Conservation (phyloP, 352 stramenopile species). For the Globisporangium lucens region DNA sequence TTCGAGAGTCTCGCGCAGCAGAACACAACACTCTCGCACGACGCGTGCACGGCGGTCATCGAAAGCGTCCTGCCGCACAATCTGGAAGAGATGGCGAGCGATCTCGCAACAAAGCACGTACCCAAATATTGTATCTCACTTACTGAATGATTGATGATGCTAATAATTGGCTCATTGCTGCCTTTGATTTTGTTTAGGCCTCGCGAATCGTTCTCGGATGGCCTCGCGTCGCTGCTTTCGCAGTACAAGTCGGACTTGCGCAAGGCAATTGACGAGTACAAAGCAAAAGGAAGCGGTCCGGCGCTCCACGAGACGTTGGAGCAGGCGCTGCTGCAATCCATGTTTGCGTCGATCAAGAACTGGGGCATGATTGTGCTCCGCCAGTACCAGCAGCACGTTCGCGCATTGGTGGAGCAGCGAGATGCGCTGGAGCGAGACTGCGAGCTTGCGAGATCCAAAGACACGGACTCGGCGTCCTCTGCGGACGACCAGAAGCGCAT, state of each 20-base stretch:
- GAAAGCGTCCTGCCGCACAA: conserved; percentile 34
- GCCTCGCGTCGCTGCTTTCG: conserved; percentile 40
- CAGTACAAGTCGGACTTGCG: conserved; percentile 61
- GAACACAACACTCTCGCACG: conserved; percentile 18
- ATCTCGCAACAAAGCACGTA: conserved; percentile 26
- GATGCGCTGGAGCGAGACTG: conserved; percentile 26
- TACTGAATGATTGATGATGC: neutral
- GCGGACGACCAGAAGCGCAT: conserved; percentile 41
- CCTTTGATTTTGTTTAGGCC: conserved; percentile 10
- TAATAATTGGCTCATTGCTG: neutral
- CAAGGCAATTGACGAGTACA: conserved; percentile 40
- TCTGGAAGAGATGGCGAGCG: conserved; percentile 33
- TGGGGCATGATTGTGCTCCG: conserved; percentile 44
- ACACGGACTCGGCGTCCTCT: conserved; percentile 26
- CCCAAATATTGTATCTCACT: neutral
- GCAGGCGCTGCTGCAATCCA: conserved; percentile 29
- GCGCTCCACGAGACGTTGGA: conserved; percentile 28
- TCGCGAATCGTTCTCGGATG: conserved; percentile 51
- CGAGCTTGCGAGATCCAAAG: conserved; percentile 24
- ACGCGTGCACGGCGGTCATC: conserved; percentile 15
- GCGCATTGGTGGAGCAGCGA: conserved; percentile 24
- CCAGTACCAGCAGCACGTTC: conserved; percentile 49
- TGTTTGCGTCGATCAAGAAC: conserved; percentile 42
- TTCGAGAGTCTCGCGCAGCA: conserved; percentile 14
- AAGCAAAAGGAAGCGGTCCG: conserved; percentile 24